phyloP scores from a whole-genome alignment of 2,329 filamentous ascomycete species.

The Fusarium marasasianum region DNA sequence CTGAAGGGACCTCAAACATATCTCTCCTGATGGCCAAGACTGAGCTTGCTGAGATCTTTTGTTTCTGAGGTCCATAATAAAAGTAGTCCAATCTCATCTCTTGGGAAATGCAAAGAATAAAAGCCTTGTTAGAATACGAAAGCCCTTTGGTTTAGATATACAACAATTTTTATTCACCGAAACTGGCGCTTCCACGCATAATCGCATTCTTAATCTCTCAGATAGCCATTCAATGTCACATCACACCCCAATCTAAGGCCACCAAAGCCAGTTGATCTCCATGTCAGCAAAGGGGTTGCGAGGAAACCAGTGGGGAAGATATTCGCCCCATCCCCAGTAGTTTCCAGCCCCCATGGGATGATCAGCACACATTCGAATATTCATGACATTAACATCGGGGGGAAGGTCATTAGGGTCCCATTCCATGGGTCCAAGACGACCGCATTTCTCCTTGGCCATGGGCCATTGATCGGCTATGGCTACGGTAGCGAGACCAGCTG shows the following conservation, averaged over 20 bases:
- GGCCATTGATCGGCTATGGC: slow-evolving; percentile 15
- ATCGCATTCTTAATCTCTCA: too few relatives aligned
- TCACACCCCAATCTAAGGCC: neutral
- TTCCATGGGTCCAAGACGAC: slow-evolving; percentile 22
- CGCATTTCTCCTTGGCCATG: slow-evolving; percentile 9
- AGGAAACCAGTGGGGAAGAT: slow-evolving; percentile 25
- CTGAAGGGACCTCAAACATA: neutral
- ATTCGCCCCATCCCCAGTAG: slow-evolving; percentile 27
- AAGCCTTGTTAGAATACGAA: neutral
- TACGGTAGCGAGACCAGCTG: neutral
- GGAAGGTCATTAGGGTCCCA: slow-evolving; percentile 23
- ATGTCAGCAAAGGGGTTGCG: slow-evolving; percentile 15
- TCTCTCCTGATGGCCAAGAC: accelerated
- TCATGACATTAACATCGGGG: neutral
- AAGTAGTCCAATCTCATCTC: neutral
- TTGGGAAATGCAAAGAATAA: neutral
- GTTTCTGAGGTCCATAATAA: neutral
- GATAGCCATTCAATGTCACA: too few relatives aligned
- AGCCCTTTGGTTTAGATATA: neutral
- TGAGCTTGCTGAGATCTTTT: too few relatives aligned
- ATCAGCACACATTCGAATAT: slow-evolving; percentile 21
- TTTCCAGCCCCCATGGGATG: slow-evolving; percentile 19
- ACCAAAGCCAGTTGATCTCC: neutral
- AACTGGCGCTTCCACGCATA: neutral
- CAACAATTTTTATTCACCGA: neutral